Percentiles rank a stretch among this genome's conserved stretches.
Conservation (phyloP, 2,329 filamentous ascomycete species). For the Aureobasidium pullulans region DNA sequence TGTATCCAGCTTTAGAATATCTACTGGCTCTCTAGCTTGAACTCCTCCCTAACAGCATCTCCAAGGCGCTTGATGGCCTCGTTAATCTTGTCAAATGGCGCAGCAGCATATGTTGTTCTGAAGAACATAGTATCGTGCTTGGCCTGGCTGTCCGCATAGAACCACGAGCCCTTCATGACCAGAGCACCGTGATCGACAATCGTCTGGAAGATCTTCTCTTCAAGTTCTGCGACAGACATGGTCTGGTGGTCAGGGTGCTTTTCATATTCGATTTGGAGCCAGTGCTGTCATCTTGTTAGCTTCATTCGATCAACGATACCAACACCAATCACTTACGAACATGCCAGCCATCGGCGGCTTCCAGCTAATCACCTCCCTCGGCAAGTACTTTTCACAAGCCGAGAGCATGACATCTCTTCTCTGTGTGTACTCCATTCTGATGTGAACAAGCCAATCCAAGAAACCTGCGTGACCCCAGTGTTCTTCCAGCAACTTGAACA, state of each 20-base stretch:
- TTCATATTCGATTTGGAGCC: constrained; percentile 61
- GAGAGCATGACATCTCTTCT: constrained; percentile 69
- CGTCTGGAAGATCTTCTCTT: constrained; percentile 77
- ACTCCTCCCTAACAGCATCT: constrained; percentile 58
- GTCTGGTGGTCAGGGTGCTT: constrained; percentile 54
- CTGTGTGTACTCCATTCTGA: constrained; percentile 73
- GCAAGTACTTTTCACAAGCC: constrained; percentile 73
- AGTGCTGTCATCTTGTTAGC: constrained; percentile 39
- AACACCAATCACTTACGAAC: constrained; percentile 51
- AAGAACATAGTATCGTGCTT: constrained; percentile 66
- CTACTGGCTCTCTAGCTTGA: constrained; percentile 30
- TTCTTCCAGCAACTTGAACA: constrained; percentile 88
- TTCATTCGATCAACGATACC: background rate
- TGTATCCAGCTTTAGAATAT: constrained; percentile 4
- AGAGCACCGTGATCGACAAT: constrained; percentile 72
- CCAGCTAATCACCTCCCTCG: constrained; percentile 70
- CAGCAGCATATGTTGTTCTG: constrained; percentile 81
- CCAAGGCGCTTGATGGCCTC: constrained; percentile 59
- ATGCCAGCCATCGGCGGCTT: constrained; percentile 76
- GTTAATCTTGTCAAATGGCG: constrained; percentile 46
- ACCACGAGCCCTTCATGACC: constrained; percentile 83
- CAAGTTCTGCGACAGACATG: constrained; percentile 56
- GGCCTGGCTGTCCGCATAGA: constrained; percentile 63
- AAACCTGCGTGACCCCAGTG: constrained; percentile 91
- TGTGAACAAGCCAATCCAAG: constrained; percentile 76